Evolutionary conservation across 2,329 filamentous ascomycete genomes (phyloP).

Genomic region (Cytospora leucostoma): DNA sequence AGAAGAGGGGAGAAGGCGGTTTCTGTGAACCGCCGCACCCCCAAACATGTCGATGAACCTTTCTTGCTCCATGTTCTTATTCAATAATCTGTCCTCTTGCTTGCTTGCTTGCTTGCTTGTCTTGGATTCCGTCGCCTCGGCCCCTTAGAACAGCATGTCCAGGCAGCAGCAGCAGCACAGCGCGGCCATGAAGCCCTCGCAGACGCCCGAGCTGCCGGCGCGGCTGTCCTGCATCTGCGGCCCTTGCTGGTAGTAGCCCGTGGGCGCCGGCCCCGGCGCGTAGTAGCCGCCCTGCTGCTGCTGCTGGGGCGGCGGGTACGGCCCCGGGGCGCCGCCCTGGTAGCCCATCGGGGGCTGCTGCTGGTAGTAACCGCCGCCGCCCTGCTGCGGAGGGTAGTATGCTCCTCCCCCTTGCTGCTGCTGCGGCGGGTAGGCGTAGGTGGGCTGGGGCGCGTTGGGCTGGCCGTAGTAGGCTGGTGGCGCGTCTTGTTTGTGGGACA

Average conservation of each 20-base stretch:
- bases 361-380: conserved; percentile 17
- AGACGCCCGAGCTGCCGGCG: conserved; percentile 15
- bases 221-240: conserved; percentile 19
- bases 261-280: neutral
- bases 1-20: too few species aligned
- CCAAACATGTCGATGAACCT: too few species aligned
- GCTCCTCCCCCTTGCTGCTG: conserved; percentile 3
- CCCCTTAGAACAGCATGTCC: conserved; percentile 25
- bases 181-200: conserved; percentile 23
- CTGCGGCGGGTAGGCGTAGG: conserved; percentile 21
- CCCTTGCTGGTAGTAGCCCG: conserved; percentile 21
- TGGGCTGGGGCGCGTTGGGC: conserved; percentile 23
- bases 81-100: too few species aligned
- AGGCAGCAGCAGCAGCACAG: conserved; percentile 29
- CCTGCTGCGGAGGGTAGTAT: conserved; percentile 4
- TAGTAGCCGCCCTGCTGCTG: conserved; percentile 19
- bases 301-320: conserved; percentile 5
- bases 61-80: too few species aligned
- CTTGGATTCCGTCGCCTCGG: too few species aligned
- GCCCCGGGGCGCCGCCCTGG: conserved; percentile 3
- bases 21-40: too few species aligned
- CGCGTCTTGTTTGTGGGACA: conserved; percentile 24
- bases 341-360: conserved; percentile 10
- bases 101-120: too few species aligned
- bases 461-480: conserved; percentile 25